phyloP scores from a whole-genome alignment of 768 basidiomycete genomes.

The Clitopilus passeckerianus region DNA sequence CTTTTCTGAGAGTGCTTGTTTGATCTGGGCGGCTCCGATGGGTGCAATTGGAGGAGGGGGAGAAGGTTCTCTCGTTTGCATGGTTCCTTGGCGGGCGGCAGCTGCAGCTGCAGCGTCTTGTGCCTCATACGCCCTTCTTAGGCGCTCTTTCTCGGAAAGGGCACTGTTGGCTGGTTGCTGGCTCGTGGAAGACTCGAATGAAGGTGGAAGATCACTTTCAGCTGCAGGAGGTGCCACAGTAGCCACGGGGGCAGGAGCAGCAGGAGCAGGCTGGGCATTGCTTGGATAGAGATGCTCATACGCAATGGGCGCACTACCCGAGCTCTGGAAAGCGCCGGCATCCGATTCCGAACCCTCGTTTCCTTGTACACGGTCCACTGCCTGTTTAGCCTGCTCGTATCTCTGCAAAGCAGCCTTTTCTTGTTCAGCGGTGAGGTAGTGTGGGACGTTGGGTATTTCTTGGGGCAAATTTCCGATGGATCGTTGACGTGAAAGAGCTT shows the following conservation, averaged over 20 bases:
- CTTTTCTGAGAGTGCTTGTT: slow-evolving; percentile 41
- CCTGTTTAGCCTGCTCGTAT: slow-evolving; percentile 68
- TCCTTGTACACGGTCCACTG: slow-evolving; percentile 58
- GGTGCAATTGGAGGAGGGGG: slow-evolving; percentile 17
- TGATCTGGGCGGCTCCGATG: slow-evolving; percentile 15
- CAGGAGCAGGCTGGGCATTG: slow-evolving; percentile 14
- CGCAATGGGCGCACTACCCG: slow-evolving; percentile 40
- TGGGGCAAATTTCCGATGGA: slow-evolving; percentile 3
- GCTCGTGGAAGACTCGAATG: slow-evolving; percentile 42
- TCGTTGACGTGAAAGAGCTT: slow-evolving; percentile 13
- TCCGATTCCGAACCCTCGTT: slow-evolving; percentile 15
- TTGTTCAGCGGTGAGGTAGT: slow-evolving; percentile 60
- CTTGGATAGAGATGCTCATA: slow-evolving; percentile 60
- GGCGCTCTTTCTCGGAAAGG: slow-evolving; percentile 63
- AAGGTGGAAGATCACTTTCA: slow-evolving; percentile 41
- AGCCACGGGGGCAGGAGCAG: slow-evolving; percentile 17
- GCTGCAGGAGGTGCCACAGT: slow-evolving; percentile 7
- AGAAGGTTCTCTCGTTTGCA: slow-evolving; percentile 7
- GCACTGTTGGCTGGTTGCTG: slow-evolving; percentile 23
- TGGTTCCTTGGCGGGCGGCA: slow-evolving; percentile 12
- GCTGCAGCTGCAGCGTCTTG: slow-evolving; percentile 54
- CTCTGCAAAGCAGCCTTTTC: slow-evolving; percentile 68
- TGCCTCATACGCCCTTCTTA: slow-evolving; percentile 60
- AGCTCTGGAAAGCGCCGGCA: slow-evolving; percentile 6
- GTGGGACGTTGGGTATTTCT: slow-evolving; percentile 24